Evolutionary conservation across 2,329 filamentous ascomycete genomes (phyloP).

Genomic region (Ophiostoma himal-ulmi): DNA sequence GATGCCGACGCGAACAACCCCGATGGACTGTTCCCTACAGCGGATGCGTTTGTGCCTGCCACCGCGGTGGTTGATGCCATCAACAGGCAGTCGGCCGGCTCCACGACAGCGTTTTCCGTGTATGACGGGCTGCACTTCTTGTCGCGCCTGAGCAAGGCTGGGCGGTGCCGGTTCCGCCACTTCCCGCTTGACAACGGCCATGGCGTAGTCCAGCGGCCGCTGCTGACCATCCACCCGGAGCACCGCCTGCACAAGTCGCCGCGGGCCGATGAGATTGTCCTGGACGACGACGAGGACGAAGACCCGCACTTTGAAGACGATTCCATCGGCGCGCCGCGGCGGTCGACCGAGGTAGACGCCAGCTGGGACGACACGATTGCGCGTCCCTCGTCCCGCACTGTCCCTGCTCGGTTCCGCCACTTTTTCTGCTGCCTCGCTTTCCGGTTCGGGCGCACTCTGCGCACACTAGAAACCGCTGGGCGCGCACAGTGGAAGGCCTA

Average conservation of each 20-base stretch:
- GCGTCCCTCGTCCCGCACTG: slow-evolving; percentile 10
- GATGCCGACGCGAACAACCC: slow-evolving; percentile 32
- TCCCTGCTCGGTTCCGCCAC: slow-evolving; percentile 23
- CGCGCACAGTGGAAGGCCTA: slow-evolving; percentile 14
- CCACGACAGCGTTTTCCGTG: slow-evolving; percentile 28
- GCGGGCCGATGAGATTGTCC: not conserved
- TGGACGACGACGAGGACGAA: not conserved
- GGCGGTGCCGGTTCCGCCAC: slow-evolving; percentile 25
- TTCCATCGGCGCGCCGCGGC: slow-evolving; percentile 24
- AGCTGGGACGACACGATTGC: slow-evolving; percentile 24
- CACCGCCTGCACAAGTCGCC: slow-evolving; percentile 25
- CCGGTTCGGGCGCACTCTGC: slow-evolving; percentile 30
- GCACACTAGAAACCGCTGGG: slow-evolving; percentile 23
- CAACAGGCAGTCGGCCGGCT: slow-evolving; percentile 24
- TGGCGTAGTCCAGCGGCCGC: slow-evolving; percentile 30
- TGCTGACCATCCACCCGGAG: slow-evolving; percentile 32
- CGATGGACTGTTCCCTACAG: slow-evolving; percentile 28
- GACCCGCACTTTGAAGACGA: slow-evolving; percentile 24
- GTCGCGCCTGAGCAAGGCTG: slow-evolving; percentile 28
- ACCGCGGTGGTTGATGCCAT: slow-evolving; percentile 30
- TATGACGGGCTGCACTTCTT: slow-evolving; percentile 33
- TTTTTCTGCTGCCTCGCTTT: slow-evolving; percentile 31
- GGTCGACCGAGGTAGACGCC: slow-evolving; percentile 20
- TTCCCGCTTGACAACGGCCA: slow-evolving; percentile 21
- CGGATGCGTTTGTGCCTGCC: slow-evolving; percentile 27